Evolutionary conservation across 148 eudicot species (phyloP).

Genomic region (Persicaria maculosa): DNA sequence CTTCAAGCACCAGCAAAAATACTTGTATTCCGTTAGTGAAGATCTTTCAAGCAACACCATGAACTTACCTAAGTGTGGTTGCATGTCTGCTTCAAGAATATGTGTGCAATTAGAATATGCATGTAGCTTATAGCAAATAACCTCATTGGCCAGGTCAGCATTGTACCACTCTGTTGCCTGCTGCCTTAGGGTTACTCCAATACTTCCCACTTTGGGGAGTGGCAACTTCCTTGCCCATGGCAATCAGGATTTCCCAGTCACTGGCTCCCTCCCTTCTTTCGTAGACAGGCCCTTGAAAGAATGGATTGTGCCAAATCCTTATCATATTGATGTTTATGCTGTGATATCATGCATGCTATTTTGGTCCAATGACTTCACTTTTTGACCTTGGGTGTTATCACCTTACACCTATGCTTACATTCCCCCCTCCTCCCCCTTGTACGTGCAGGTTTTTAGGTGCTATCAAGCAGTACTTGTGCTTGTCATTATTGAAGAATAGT

Average conservation of each 20-base stretch:
- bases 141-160: neutral
- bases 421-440: neutral
- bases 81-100: neutral
- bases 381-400: neutral
- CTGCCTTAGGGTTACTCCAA: neutral
- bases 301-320: conserved; percentile 2
- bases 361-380: neutral
- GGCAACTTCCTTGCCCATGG: neutral
- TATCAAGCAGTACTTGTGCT: conserved; percentile 92
- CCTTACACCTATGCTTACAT: neutral
- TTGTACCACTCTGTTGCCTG: neutral
- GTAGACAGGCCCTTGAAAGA: neutral
- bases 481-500: conserved; percentile 95
- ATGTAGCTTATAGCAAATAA: neutral
- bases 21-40: neutral
- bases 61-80: neutral
- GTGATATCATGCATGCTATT: neutral
- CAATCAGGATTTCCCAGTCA: neutral
- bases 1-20: neutral
- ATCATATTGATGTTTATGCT: conserved; percentile 1
- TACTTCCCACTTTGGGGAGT: neutral
- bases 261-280: neutral
- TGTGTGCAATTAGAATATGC: neutral
- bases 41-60: neutral
- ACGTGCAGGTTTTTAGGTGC: conserved; percentile 88